Evolutionary conservation across 805 yeast species (phyloP), one percentile per base, ranked within the genome.

Genomic region (Kazachstania taianensis): DNA sequence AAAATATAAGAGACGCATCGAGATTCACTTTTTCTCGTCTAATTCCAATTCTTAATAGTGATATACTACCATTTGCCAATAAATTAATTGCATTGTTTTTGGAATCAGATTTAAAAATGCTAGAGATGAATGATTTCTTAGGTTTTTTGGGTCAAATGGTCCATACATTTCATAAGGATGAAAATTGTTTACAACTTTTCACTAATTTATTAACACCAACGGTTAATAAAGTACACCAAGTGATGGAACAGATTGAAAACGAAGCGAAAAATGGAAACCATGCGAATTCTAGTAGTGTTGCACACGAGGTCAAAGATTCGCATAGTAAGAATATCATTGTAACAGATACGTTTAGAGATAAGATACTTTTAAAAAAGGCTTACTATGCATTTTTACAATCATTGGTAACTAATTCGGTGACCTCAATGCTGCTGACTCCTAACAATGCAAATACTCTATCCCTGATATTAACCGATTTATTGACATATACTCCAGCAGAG

Each of bases 21-120:
- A 72, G 96, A 48, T 85, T 82, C 55, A 75, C 95, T 20, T 78
- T 87, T 60, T 84, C 95, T 8, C 72, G 97, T 42, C 69, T 92
- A 46, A 80, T 86, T 37, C 84, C 94, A 16, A 65, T 89, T 28
- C 63, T 92, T 48, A 74, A 74, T 37, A 58, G 59, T 15, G 58
- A 60, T 6, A 65, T 75, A 42, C 61, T 73, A 62, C 38, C 74
- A 65, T 52, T 66, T 83, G 56, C 78, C 79, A 43, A 56, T 39
- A 78, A 83, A 52, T 70, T 86, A 41, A 74, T 92, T 40, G 72
- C 83, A 2, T 67, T 78, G 16, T 63, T 84, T 39, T 64, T 82
- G 51, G 66, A 67, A 20, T 66, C 72, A 17, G 74, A 72, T 25
- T 64, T 79, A 46, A 73, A 71, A 39, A 59, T 72, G 9, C 62